Conservation (phyloP, 1,284 basidiomycete genomes). For the Ustanciosporium gigantosporum region DNA sequence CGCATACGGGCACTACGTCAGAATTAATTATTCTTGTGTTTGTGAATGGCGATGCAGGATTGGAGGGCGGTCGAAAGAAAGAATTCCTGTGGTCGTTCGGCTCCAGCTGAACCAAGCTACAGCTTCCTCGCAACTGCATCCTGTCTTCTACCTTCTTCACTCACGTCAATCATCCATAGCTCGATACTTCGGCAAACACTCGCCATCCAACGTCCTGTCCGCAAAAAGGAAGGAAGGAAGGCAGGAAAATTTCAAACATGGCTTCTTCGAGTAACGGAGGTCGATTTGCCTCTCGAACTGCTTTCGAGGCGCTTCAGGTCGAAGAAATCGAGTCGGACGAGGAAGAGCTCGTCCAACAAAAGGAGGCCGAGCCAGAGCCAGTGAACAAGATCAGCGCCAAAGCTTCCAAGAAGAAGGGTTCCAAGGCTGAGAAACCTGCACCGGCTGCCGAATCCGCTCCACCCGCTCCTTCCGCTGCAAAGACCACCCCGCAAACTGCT, state of each 20-base stretch:
- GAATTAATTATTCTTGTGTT: too few relatives aligned
- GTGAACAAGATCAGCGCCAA: background rate
- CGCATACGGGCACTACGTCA: too few relatives aligned
- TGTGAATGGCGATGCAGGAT: too few relatives aligned
- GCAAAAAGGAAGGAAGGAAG: slow-evolving; percentile 81
- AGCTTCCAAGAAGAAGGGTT: slow-evolving; percentile 10
- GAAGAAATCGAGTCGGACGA: slow-evolving; percentile 42
- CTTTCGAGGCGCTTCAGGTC: slow-evolving; percentile 41
- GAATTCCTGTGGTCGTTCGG: too few relatives aligned
- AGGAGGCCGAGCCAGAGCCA: slow-evolving; percentile 3
- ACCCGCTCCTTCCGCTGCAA: background rate
- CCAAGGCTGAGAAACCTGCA: slow-evolving; percentile 10
- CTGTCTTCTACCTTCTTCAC: too few relatives aligned
- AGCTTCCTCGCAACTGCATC: too few relatives aligned
- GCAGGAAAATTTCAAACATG: slow-evolving; percentile 68
- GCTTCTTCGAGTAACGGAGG: slow-evolving; percentile 14
- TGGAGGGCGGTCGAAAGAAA: too few relatives aligned
- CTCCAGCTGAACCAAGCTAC: too few relatives aligned
- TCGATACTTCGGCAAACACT: too few relatives aligned
- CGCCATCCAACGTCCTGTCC: too few relatives aligned
- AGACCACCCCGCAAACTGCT: background rate
- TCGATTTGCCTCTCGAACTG: slow-evolving; percentile 38
- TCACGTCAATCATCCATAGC: too few relatives aligned
- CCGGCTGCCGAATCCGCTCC: background rate
- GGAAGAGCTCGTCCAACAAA: slow-evolving; percentile 14